Percentiles rank a stretch among this genome's conserved stretches.
Evolutionary conservation across 208 protist species (phyloP).

Genomic region (Leishmania aethiopica): DNA sequence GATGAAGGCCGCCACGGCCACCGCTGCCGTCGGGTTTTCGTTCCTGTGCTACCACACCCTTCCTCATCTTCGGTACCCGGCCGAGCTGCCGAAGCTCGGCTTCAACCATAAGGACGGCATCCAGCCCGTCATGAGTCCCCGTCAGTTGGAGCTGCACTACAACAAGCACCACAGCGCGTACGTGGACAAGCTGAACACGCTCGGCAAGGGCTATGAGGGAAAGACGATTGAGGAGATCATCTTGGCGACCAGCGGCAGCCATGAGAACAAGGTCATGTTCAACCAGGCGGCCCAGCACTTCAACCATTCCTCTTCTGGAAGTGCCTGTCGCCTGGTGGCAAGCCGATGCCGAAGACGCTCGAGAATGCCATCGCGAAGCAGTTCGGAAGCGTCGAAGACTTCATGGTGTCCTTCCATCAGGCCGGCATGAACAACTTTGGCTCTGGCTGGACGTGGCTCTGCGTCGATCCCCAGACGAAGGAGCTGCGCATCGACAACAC

Average conservation of each 20-base stretch:
- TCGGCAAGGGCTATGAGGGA: constrained; percentile 67
- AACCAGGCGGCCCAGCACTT: constrained; percentile 94
- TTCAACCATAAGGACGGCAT: constrained; percentile 81
- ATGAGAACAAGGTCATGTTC: constrained; percentile 79
- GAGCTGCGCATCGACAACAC: constrained; percentile 89
- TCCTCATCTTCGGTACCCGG: constrained; percentile 68
- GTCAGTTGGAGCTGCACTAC: constrained; percentile 93
- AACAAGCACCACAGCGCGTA: constrained; percentile 94
- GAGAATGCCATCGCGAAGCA: constrained; percentile 66
- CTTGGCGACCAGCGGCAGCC: constrained; percentile 34
- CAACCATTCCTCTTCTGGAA: constrained; percentile 93
- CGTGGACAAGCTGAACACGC: constrained; percentile 91
- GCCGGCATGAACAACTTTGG: constrained; percentile 92
- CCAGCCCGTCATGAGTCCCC: constrained; percentile 69
- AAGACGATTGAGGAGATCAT: constrained; percentile 90
- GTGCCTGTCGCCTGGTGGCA: constrained; percentile 76
- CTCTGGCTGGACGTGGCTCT: constrained; percentile 95
- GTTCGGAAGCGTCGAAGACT: constrained; percentile 89
- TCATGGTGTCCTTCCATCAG: constrained; percentile 86
- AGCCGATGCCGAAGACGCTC: constrained; percentile 61
- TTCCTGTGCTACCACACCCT: constrained; percentile 54
- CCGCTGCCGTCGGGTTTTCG: background rate
- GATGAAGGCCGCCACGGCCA: constrained; percentile 15
- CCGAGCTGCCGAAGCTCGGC: constrained; percentile 69
- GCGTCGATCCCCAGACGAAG: constrained; percentile 75